Conservation (phyloP, 2,329 filamentous ascomycete species). For the Xylaria sp. region DNA sequence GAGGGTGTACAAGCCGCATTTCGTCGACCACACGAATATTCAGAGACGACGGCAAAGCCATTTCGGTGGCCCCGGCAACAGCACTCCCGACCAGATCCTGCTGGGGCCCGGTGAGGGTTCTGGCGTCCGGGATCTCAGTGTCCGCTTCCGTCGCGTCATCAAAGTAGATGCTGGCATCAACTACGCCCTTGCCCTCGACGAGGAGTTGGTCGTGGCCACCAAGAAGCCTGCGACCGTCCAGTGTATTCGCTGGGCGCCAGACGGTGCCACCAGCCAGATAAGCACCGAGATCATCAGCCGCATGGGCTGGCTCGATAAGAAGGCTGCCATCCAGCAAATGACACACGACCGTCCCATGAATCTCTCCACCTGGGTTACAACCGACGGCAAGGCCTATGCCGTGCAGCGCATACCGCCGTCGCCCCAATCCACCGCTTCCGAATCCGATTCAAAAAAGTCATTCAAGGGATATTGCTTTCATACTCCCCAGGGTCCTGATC, state of each 20-base stretch:
- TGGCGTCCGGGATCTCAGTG: conserved; percentile 85
- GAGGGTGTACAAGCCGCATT: conserved; percentile 85
- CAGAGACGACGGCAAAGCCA: conserved; percentile 72
- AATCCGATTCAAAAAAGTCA: conserved; percentile 70
- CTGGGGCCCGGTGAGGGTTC: conserved; percentile 84
- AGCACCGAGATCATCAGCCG: conserved; percentile 89
- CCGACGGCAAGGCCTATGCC: conserved; percentile 87
- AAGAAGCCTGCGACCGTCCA: conserved; percentile 93
- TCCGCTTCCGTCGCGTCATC: conserved; percentile 97
- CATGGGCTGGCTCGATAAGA: conserved; percentile 87
- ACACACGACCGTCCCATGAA: conserved; percentile 97
- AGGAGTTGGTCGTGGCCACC: conserved; percentile 92
- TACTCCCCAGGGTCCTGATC: conserved; percentile 67
- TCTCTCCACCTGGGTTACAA: conserved; percentile 90
- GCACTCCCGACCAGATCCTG: conserved; percentile 70
- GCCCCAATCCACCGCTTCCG: conserved; percentile 53
- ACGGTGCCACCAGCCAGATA: conserved; percentile 83
- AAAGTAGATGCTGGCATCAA: conserved; percentile 96
- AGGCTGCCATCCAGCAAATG: conserved; percentile 82
- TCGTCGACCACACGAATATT: conserved; percentile 74
- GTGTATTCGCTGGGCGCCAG: conserved; percentile 93
- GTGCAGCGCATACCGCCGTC: conserved; percentile 74
- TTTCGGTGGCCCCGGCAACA: conserved; percentile 65
- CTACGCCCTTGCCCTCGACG: conserved; percentile 87
- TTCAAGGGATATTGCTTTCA: conserved; percentile 96